Percentiles rank a stretch among this genome's conserved stretches.
Evolutionary conservation across 495 filamentous ascomycete genomes (phyloP).

Genomic region (Trichocladium uniseriatum): DNA sequence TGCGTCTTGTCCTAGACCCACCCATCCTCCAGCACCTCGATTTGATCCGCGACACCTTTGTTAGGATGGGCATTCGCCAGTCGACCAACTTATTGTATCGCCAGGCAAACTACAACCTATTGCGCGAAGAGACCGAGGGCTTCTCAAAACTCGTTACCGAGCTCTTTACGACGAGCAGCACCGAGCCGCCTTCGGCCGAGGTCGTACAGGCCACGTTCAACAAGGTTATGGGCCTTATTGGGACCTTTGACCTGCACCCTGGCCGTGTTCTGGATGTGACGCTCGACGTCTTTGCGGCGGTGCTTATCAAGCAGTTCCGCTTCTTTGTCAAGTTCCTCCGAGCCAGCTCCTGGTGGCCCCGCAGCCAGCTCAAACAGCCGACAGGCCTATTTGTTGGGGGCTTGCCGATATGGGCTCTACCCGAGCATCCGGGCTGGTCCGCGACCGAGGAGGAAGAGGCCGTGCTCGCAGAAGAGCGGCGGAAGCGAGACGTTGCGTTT

Average conservation of each 20-base stretch:
- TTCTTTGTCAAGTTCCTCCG: conserved; percentile 91
- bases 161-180: conserved; percentile 50
- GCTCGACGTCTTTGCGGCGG: conserved; percentile 37
- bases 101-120: conserved; percentile 90
- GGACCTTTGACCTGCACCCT: conserved; percentile 50
- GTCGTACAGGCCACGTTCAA: conserved; percentile 43
- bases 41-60: conserved; percentile 75
- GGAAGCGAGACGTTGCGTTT: conserved; percentile 62
- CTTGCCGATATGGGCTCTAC: conserved; percentile 74
- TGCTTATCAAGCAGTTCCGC: conserved; percentile 48
- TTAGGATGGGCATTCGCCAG: conserved; percentile 73
- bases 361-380: conserved; percentile 37
- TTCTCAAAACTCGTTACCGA: conserved; percentile 62
- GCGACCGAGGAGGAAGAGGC: conserved; percentile 58
- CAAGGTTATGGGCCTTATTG: conserved; percentile 61
- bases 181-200: conserved; percentile 36
- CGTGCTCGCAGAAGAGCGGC: conserved; percentile 38
- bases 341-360: conserved; percentile 95
- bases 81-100: conserved; percentile 88
- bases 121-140: conserved; percentile 93
- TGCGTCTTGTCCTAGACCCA: conserved; percentile 79
- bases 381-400: conserved; percentile 37
- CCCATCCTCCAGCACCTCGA: conserved; percentile 61
- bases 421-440: conserved; percentile 48
- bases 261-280: conserved; percentile 89